These are phyloP conservation scores for Fusarium chlamydosporum DNA, from an alignment of 2,329 filamentous ascomycete genomes.

Conservation along the genomic window DNA sequence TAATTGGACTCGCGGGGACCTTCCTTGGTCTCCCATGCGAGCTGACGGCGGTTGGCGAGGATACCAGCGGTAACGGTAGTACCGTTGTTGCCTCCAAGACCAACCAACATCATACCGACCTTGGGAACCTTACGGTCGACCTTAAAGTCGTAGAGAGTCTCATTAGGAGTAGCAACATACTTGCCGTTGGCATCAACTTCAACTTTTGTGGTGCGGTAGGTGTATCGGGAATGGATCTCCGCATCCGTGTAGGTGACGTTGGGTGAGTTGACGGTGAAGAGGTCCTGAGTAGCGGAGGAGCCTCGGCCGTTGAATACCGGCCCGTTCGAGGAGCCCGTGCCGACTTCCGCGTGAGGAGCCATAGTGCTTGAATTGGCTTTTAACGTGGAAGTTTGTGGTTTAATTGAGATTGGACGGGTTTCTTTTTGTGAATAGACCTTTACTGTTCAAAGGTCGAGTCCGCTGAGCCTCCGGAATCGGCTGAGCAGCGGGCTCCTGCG, in stretches of 20 bases:
- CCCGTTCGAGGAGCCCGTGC: conserved; percentile 70
- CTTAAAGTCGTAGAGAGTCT: conserved; percentile 97
- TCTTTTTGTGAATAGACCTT: conserved; percentile 57
- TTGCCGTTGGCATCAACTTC: conserved; percentile 78
- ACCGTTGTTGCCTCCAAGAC: conserved; percentile 98
- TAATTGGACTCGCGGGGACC: conserved; percentile 90
- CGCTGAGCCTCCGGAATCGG: conserved; percentile 86
- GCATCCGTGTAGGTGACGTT: conserved; percentile 92
- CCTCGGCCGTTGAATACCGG: conserved; percentile 65
- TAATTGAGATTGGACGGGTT: conserved; percentile 48
- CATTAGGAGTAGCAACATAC: conserved; percentile 86
- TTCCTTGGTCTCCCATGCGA: conserved; percentile 95
- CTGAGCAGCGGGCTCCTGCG: conserved; percentile 95
- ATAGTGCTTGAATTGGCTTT: conserved; percentile 68
- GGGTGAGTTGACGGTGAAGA: conserved; percentile 91
- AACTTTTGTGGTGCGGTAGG: conserved; percentile 93
- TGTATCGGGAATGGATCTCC: conserved; percentile 94
- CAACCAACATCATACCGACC: conserved; percentile 96
- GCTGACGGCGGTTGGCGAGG: conserved; percentile 89
- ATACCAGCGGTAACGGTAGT: conserved; percentile 97
- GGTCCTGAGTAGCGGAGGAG: conserved; percentile 65
- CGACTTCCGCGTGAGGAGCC: conserved; percentile 88
- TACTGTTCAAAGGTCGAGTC: conserved; percentile 73
- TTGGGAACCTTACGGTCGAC: conserved; percentile 93
- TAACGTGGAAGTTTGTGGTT: conserved; percentile 46